phyloP scores from a whole-genome alignment of 1,284 basidiomycete species.

The Pascua guehoae region DNA sequence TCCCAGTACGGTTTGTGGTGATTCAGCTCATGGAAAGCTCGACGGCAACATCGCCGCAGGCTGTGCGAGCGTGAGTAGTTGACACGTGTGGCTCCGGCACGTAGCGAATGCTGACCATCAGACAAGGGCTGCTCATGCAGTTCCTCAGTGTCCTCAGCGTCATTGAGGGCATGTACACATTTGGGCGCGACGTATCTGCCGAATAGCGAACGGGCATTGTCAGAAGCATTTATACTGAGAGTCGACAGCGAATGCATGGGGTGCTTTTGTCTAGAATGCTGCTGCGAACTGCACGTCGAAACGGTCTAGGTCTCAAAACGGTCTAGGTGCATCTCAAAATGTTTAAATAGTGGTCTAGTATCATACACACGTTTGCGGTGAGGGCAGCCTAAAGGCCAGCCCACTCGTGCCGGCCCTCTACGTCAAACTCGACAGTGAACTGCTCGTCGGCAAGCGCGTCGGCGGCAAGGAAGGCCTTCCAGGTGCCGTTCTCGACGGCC shows the following conservation, averaged over 20 bases:
- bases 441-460: not conserved
- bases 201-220: slow-evolving; percentile 14
- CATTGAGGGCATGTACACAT: slow-evolving; percentile 43
- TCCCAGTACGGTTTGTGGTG: slow-evolving; percentile 38
- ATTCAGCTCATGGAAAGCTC: slow-evolving; percentile 42
- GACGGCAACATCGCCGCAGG: slow-evolving; percentile 17
- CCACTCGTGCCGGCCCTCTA: too few species aligned
- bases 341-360: too few species aligned
- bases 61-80: slow-evolving; percentile 32
- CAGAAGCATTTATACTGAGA: too few species aligned
- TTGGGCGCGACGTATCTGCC: slow-evolving; percentile 30
- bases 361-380: too few species aligned
- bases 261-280: too few species aligned
- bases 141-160: slow-evolving; percentile 40
- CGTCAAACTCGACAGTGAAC: too few species aligned
- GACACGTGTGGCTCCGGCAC: not conserved
- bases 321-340: too few species aligned
- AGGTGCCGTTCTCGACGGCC: slow-evolving; percentile 1
- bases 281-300: too few species aligned
- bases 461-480: slow-evolving; percentile 2
- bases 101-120: slow-evolving; percentile 19
- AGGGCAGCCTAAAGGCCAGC: too few species aligned
- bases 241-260: too few species aligned
- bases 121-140: slow-evolving; percentile 39
- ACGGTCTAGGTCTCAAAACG: too few species aligned